These are phyloP conservation scores for Zhuliangozyma parablackwelliae DNA, from an alignment of 1,139 yeast genomes.

Conservation along the genomic window DNA sequence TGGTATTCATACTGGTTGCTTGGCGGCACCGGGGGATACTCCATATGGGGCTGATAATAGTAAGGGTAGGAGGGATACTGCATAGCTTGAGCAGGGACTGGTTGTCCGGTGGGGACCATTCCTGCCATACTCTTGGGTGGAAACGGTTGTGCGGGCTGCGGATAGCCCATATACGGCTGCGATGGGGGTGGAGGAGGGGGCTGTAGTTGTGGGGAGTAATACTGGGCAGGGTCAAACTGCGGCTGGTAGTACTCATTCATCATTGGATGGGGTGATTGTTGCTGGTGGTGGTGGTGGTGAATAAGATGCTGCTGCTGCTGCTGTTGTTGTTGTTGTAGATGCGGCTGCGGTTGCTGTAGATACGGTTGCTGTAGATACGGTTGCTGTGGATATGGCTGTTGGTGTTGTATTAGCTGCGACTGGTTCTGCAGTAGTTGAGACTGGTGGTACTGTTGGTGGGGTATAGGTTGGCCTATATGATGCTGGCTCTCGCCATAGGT, in stretches of 20 bases:
- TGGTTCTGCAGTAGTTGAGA: slow-evolving; percentile 6
- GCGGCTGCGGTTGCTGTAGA: slow-evolving; percentile 7
- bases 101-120: not conserved
- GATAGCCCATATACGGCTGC: not conserved
- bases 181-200: slow-evolving; percentile 3
- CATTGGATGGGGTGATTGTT: slow-evolving; percentile 1
- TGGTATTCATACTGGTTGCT: not conserved
- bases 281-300: slow-evolving; percentile 6
- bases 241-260: not conserved
- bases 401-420: slow-evolving; percentile 2
- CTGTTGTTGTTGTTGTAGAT: not conserved
- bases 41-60: not conserved
- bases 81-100: not conserved
- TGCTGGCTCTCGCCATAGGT: slow-evolving; percentile 10
- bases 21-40: not conserved
- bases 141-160: too few relatives aligned
- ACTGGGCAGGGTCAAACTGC: slow-evolving; percentile 1
- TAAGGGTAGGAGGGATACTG: not conserved
- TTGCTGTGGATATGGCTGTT: not conserved
- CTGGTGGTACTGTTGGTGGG: slow-evolving; percentile 1
- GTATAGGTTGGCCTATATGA: slow-evolving; percentile 1
- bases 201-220: too few relatives aligned
- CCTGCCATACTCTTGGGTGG: not conserved
- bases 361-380: slow-evolving; percentile 7
- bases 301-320: slow-evolving; percentile 3